These are phyloP conservation scores for Tilletiaria anomala DNA, from an alignment of 1,284 basidiomycete species.

Conservation along the genomic window DNA sequence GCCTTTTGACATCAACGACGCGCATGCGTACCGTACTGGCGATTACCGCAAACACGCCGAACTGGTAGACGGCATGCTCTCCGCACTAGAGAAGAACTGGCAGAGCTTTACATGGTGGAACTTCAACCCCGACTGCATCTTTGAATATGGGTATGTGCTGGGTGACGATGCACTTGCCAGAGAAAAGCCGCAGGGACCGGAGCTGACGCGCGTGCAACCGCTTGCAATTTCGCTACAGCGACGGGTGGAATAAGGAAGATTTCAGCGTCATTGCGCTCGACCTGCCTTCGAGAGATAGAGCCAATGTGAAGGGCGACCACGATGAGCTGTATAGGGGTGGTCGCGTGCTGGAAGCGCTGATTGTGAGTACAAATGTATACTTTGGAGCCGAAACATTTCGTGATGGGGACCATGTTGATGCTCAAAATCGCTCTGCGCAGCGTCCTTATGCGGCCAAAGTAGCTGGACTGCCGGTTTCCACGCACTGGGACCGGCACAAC, in stretches of 20 bases:
- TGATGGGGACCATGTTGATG: background rate
- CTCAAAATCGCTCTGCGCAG: background rate
- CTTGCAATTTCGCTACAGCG: conserved; percentile 30
- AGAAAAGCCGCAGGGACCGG: background rate
- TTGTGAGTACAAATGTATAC: conserved; percentile 3
- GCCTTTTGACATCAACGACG: conserved; percentile 31
- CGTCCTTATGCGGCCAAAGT: conserved; percentile 9
- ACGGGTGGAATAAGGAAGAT: conserved; percentile 80
- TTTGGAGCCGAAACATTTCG: background rate
- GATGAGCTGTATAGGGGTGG: conserved; percentile 58
- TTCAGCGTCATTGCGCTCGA: conserved; percentile 62
- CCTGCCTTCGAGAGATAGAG: conserved; percentile 3
- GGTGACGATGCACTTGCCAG: background rate
- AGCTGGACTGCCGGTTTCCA: conserved; percentile 5
- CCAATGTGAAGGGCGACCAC: conserved; percentile 43
- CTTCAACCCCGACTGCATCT: conserved; percentile 77
- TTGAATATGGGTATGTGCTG: conserved; percentile 47
- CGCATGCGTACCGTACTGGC: conserved; percentile 42
- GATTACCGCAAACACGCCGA: conserved; percentile 48
- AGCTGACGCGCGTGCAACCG: background rate
- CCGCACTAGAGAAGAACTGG: conserved; percentile 31
- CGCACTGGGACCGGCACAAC: background rate
- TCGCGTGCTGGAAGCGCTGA: conserved; percentile 57
- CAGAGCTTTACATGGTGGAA: conserved; percentile 57
- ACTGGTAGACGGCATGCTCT: conserved; percentile 38